Evolutionary conservation across 176 grass and related monocot genomes (phyloP).

Genomic region (Cocos nucifera): DNA sequence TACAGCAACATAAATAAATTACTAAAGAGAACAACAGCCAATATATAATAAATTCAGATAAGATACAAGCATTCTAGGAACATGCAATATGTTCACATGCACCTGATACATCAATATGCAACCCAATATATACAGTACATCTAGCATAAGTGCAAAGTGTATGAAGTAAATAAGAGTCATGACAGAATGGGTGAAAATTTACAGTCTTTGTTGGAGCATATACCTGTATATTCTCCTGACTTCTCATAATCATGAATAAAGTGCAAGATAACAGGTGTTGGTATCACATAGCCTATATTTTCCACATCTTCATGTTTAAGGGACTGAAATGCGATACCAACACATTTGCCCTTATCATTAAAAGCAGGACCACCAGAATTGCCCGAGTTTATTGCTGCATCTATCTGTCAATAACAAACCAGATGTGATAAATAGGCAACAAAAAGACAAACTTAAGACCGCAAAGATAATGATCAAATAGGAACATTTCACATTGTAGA

Average conservation of each 20-base stretch:
- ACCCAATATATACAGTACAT: not conserved
- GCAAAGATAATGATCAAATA: too few relatives aligned
- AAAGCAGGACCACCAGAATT: conserved; percentile 97
- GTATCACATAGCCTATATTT: conserved; percentile 98
- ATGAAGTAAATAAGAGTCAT: too few relatives aligned
- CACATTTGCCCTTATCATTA: conserved; percentile 76
- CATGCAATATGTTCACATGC: too few relatives aligned
- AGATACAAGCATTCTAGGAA: too few relatives aligned
- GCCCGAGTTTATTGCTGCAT: conserved; percentile 97
- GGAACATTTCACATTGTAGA: too few relatives aligned
- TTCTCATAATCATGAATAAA: conserved; percentile 95
- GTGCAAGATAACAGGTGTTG: conserved; percentile 87
- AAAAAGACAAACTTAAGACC: too few relatives aligned
- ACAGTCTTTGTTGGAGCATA: not conserved
- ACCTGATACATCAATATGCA: too few relatives aligned
- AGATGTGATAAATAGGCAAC: too few relatives aligned
- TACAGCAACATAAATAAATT: too few relatives aligned
- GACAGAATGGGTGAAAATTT: too few relatives aligned
- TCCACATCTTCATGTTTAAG: conserved; percentile 98
- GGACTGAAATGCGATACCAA: conserved; percentile 98
- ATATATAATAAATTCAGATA: too few relatives aligned
- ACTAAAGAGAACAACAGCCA: too few relatives aligned
- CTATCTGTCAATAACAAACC: conserved; percentile 62
- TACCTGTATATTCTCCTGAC: conserved; percentile 83
- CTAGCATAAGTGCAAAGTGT: not conserved